A percentile compares a stretch with the other conserved stretches of the same genome.
Conservation (phyloP, 2,329 filamentous ascomycete genomes). For the Neophaeococcomyces aloes region DNA sequence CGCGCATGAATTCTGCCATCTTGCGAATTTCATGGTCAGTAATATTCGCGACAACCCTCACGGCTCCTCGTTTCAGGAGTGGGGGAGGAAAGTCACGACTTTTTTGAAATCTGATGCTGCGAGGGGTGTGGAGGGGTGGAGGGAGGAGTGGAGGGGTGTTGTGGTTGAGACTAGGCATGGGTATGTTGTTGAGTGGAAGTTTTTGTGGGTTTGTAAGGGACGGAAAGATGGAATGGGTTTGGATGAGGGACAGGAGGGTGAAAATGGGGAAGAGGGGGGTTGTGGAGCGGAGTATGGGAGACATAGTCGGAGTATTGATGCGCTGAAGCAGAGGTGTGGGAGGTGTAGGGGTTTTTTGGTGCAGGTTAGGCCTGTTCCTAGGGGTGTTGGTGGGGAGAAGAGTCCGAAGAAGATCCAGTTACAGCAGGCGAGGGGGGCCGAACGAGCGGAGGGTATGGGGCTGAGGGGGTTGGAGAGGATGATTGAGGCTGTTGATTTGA, state of each 20-base stretch:
- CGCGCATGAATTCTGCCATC: slow-evolving; percentile 94
- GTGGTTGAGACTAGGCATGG: slow-evolving; percentile 80
- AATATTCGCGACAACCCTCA: slow-evolving; percentile 67
- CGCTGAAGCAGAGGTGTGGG: slow-evolving; percentile 61
- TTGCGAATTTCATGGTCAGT: slow-evolving; percentile 82
- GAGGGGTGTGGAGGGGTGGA: slow-evolving; percentile 41
- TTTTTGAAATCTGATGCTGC: slow-evolving; percentile 22
- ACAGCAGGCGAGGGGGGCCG: slow-evolving; percentile 40
- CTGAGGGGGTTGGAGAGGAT: slow-evolving; percentile 11
- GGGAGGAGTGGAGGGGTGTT: slow-evolving; percentile 45
- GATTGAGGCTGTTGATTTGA: slow-evolving; percentile 17
- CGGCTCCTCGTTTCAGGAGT: slow-evolving; percentile 71
- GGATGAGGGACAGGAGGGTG: slow-evolving; percentile 13
- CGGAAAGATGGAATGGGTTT: not conserved
- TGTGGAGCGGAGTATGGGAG: slow-evolving; percentile 68
- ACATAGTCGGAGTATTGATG: slow-evolving; percentile 77
- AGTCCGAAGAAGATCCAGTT: slow-evolving; percentile 13
- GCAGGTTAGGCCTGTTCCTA: slow-evolving; percentile 70
- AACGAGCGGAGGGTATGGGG: slow-evolving; percentile 32
- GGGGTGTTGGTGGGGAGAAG: slow-evolving; percentile 30
- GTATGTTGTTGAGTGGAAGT: slow-evolving; percentile 88
- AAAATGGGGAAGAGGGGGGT: slow-evolving; percentile 20
- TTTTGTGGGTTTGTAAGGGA: slow-evolving; percentile 63
- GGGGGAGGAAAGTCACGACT: slow-evolving; percentile 38
- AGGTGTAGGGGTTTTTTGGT: slow-evolving; percentile 58